Conservation (phyloP, 495 filamentous ascomycete genomes). For the Penicillium silybi region DNA sequence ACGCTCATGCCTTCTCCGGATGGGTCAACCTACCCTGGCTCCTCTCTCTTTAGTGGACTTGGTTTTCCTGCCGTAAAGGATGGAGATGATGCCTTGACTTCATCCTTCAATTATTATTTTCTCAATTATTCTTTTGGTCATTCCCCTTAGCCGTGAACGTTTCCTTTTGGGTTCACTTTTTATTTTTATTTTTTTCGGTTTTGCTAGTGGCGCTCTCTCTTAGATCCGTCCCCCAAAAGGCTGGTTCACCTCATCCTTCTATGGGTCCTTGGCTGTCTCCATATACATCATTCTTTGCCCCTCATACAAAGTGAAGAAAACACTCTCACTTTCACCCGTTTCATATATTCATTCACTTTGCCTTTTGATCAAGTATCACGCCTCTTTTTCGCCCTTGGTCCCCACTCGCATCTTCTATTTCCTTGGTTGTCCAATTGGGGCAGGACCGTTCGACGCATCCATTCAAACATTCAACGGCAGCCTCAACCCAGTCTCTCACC, state of each 20-base stretch:
- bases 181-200: slow-evolving; percentile 13
- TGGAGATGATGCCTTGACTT: slow-evolving; percentile 45
- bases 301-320: slow-evolving; percentile 8
- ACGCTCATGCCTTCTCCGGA: slow-evolving; percentile 34
- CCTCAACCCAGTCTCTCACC: neutral
- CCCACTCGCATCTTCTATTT: neutral
- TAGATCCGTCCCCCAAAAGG: slow-evolving; percentile 7
- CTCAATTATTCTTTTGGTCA: slow-evolving; percentile 13
- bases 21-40: slow-evolving; percentile 35
- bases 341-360: slow-evolving; percentile 7
- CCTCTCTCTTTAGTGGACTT: slow-evolving; percentile 29
- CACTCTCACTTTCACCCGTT: slow-evolving; percentile 8
- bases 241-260: slow-evolving; percentile 35
- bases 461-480: neutral
- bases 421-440: slow-evolving; percentile 18
- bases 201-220: slow-evolving; percentile 8
- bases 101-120: slow-evolving; percentile 27
- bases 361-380: neutral
- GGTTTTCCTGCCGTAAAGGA: slow-evolving; percentile 25
- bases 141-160: slow-evolving; percentile 20
- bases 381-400: neutral
- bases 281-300: slow-evolving; percentile 28
- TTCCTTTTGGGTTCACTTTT: slow-evolving; percentile 18
- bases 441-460: neutral
- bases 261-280: slow-evolving; percentile 28